These are phyloP conservation scores for Phaeosphaeriaceae sp. DNA, from an alignment of 2,329 filamentous ascomycete genomes.

Conservation along the genomic window DNA sequence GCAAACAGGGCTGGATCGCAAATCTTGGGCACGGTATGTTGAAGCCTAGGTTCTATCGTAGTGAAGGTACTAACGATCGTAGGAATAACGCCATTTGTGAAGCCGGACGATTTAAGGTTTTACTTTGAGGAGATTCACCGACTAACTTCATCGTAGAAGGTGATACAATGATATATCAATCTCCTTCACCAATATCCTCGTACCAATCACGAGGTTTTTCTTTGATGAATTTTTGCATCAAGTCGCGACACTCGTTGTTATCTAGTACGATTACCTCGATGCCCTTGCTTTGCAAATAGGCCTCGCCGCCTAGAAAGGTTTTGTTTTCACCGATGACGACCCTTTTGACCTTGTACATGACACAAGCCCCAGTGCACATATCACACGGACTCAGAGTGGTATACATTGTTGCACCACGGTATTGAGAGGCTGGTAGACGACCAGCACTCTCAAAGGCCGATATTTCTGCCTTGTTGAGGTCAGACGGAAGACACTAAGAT, in stretches of 20 bases:
- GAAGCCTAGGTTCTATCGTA: background rate
- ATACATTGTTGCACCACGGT: slow-evolving; percentile 79
- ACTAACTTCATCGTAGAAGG: slow-evolving; percentile 28
- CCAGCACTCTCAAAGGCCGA: slow-evolving; percentile 77
- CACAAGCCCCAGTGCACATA: slow-evolving; percentile 80
- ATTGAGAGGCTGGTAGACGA: slow-evolving; percentile 71
- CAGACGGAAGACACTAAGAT: slow-evolving; percentile 10
- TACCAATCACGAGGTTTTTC: slow-evolving; percentile 76
- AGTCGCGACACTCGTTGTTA: slow-evolving; percentile 66
- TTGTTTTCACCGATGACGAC: slow-evolving; percentile 80
- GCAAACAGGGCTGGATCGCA: slow-evolving; percentile 93
- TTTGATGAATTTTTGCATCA: slow-evolving; percentile 76
- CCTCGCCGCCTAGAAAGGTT: slow-evolving; percentile 75
- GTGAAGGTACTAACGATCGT: slow-evolving; percentile 22
- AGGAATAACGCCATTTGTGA: slow-evolving; percentile 94
- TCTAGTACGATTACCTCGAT: slow-evolving; percentile 76
- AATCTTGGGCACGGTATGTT: slow-evolving; percentile 90
- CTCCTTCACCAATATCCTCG: slow-evolving; percentile 45
- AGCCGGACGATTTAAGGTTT: slow-evolving; percentile 90
- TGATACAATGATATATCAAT: slow-evolving; percentile 10
- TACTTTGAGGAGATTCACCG: slow-evolving; percentile 90
- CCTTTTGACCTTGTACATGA: slow-evolving; percentile 75
- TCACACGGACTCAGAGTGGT: slow-evolving; percentile 80
- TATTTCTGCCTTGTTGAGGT: slow-evolving; percentile 68
- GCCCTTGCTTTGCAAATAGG: slow-evolving; percentile 69